Conservation (phyloP, 306 rosid species). For the Hippophae tibetana region DNA sequence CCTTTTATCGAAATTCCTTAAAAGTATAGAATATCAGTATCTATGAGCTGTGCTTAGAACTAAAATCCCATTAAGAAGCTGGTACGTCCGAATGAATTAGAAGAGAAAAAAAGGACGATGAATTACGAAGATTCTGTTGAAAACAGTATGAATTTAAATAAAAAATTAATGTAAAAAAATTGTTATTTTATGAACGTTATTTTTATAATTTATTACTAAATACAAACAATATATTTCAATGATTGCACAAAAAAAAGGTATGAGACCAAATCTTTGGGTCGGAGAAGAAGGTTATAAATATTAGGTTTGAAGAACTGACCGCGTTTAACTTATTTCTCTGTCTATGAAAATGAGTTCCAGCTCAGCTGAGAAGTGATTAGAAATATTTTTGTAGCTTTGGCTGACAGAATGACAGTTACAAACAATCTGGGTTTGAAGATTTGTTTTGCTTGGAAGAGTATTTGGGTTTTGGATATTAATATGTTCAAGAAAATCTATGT, state of each 20-base stretch:
- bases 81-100: too few relatives aligned
- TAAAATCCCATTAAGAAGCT: too few relatives aligned
- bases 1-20: too few relatives aligned
- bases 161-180: too few relatives aligned
- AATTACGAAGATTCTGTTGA: too few relatives aligned
- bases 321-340: constrained; percentile 65
- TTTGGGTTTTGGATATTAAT: constrained; percentile 59
- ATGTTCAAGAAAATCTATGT: constrained; percentile 54
- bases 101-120: too few relatives aligned
- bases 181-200: too few relatives aligned
- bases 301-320: constrained; percentile 78
- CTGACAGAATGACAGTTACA: constrained; percentile 35
- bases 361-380: constrained; percentile 80
- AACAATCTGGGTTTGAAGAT: constrained; percentile 58
- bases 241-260: constrained; percentile 45
- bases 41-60: too few relatives aligned
- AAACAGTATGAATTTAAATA: too few relatives aligned
- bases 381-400: constrained; percentile 61
- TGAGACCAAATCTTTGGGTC: constrained; percentile 28
- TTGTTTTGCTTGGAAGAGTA: constrained; percentile 47
- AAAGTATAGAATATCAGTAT: too few relatives aligned
- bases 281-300: constrained; percentile 47
- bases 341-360: constrained; percentile 71
- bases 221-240: constrained; percentile 12
- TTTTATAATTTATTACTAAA: too few relatives aligned